These are phyloP conservation scores for Xylaria nigripes DNA, from an alignment of 495 filamentous ascomycete genomes.

Conservation along the genomic window DNA sequence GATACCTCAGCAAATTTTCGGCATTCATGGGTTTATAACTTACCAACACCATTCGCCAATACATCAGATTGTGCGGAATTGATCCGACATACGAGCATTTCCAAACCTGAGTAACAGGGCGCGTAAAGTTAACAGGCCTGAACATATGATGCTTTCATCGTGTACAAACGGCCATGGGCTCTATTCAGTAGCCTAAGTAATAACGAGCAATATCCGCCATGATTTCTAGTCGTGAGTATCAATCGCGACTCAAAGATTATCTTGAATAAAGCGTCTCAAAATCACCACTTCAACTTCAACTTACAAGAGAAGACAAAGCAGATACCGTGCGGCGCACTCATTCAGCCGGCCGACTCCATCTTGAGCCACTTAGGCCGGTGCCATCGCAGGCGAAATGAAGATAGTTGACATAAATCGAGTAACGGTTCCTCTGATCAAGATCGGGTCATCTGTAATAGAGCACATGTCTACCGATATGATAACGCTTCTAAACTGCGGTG, in stretches of 20 bases:
- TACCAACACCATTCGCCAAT: background rate
- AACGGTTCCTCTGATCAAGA: background rate
- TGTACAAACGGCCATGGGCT: background rate
- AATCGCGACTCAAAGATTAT: background rate
- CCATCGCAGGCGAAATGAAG: background rate
- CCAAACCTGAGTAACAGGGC: background rate
- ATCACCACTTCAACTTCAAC: background rate
- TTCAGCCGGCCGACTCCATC: background rate
- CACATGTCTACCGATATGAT: background rate
- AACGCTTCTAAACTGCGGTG: background rate
- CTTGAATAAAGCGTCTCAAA: background rate
- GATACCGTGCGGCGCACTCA: background rate
- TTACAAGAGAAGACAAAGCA: background rate
- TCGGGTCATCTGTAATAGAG: background rate
- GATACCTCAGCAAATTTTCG: background rate
- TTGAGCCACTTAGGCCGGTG: background rate
- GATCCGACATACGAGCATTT: background rate
- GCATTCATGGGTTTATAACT: background rate
- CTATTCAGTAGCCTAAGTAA: background rate
- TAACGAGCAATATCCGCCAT: background rate
- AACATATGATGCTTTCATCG: background rate
- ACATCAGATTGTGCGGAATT: background rate
- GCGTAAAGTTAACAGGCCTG: background rate
- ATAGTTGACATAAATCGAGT: background rate
- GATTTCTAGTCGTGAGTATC: background rate